Percentiles rank a stretch among this genome's conserved stretches.
phyloP scores from a whole-genome alignment of 2,329 filamentous ascomycete genomes.

The Rhexocercosporidium sp. region DNA sequence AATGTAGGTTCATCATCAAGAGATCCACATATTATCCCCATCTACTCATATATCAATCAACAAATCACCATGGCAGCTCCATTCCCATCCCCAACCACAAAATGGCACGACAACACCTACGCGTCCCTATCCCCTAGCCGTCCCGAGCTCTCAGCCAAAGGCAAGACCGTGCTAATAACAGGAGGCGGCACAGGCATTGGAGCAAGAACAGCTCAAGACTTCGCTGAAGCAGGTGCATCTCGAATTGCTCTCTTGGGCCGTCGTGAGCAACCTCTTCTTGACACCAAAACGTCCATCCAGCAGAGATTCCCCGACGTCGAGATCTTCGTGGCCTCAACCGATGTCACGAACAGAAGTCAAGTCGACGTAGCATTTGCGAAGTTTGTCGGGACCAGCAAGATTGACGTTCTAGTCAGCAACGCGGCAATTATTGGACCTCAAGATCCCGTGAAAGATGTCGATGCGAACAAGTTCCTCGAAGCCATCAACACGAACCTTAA shows the following conservation, averaged over 20 bases:
- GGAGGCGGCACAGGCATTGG: constrained; percentile 54
- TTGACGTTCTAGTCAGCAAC: constrained; percentile 49
- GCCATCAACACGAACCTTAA: constrained; percentile 44
- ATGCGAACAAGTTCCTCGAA: constrained; percentile 43
- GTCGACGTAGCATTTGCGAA: constrained; percentile 44
- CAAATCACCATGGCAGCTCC: constrained; percentile 37
- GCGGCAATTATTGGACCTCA: constrained; percentile 43
- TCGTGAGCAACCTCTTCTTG: constrained; percentile 41
- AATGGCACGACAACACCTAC: constrained; percentile 45
- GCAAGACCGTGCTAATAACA: constrained; percentile 50
- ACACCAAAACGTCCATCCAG: constrained; percentile 46
- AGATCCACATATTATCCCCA: not conserved
- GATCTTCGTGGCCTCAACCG: constrained; percentile 42
- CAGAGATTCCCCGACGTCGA: constrained; percentile 44
- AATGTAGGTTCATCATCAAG: not conserved
- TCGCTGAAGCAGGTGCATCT: constrained; percentile 51
- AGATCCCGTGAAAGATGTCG: constrained; percentile 38
- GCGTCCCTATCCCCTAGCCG: constrained; percentile 46
- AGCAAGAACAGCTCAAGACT: constrained; percentile 47
- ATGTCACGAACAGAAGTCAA: constrained; percentile 42
- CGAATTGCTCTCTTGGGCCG: constrained; percentile 52
- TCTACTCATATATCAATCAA: constrained; percentile 12
- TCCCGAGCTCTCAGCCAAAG: constrained; percentile 47
- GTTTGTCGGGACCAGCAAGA: constrained; percentile 40
- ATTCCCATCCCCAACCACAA: constrained; percentile 47